A percentile compares a stretch with the other conserved stretches of the same genome.
These are phyloP conservation scores for Verruconis gallopava DNA, from an alignment of 2,329 filamentous ascomycete species.

Conservation along the genomic window DNA sequence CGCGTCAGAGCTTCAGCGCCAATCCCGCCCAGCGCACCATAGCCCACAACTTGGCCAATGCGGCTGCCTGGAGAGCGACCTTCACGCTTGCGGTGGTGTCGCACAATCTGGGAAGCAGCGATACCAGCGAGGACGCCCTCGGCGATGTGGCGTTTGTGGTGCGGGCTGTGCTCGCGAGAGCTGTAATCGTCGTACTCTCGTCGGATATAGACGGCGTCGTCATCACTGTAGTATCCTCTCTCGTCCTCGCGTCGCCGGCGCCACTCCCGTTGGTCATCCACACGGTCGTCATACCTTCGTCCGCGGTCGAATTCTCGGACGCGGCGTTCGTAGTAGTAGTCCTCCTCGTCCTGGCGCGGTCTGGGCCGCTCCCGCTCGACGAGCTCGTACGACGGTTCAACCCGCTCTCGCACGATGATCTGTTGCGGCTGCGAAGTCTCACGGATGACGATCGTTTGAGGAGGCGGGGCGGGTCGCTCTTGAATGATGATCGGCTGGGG, in stretches of 20 bases:
- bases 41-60: constrained; percentile 42
- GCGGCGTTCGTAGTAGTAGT: constrained; percentile 49
- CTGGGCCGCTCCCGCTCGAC: constrained; percentile 37
- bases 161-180: constrained; percentile 27
- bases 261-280: constrained; percentile 24
- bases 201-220: constrained; percentile 47
- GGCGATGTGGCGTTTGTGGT: constrained; percentile 45
- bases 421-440: constrained; percentile 30
- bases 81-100: constrained; percentile 43
- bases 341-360: constrained; percentile 41
- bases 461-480: constrained; percentile 33
- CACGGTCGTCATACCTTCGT: constrained; percentile 25
- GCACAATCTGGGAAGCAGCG: constrained; percentile 46
- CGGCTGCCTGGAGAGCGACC: constrained; percentile 41
- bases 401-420: constrained; percentile 32
- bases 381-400: constrained; percentile 46
- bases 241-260: constrained; percentile 26
- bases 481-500: constrained; percentile 38
- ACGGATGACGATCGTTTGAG: constrained; percentile 42
- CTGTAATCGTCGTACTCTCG: constrained; percentile 36
- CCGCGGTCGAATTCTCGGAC: constrained; percentile 41
- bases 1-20: constrained; percentile 45
- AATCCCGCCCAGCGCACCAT: constrained; percentile 47
- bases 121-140: constrained; percentile 48
- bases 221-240: constrained; percentile 43